Evolutionary conservation across 2,329 filamentous ascomycete genomes (phyloP), one percentile per base, ranked within the genome.

Genomic region (Penicillium concentricum): DNA sequence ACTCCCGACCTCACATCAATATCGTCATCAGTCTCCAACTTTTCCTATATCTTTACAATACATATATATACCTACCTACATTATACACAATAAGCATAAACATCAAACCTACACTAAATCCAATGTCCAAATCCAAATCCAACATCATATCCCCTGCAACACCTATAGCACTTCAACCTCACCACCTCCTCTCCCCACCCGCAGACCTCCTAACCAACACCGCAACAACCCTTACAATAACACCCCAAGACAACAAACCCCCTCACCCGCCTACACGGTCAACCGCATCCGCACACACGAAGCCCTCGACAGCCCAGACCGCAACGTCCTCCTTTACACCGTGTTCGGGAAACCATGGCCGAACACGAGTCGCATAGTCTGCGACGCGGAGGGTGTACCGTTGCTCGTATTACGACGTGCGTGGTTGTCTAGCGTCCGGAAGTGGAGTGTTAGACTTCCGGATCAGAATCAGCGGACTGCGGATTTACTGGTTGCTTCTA

Each of bases 141-240:
- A 44, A n/a, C 10, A 59, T 67, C 56, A 61, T 61, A 56, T 32
- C 64, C 45, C 64, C 64, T 5, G 48, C 59, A 52, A 58, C 61
- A 35, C 64, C 64, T 18, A 56, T 67, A 59, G 64, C 64, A 24
- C 61, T 67, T 8, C 60, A 58, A 2, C 59, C 54, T 54, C 57
- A 59, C 28, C 63, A 67, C 53, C 63, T 67, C 41, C 59, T 67
- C 47, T 58, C 63, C 38, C 61, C 64, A 16, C 58, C 60, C 13
- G 56, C 64, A 54, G 64, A 67, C 53, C 55, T 60, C 37, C 49
- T 66, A 28, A 66, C 63, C 38, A 60, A 65, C 52, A 63, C 63
- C 24, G 57, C 64, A 20, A 67, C 64, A 18, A 67, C 60, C 10
- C 54, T 67, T 13, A 56, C 53, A 20, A 61, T 66, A 22, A 53